Percentiles rank a stretch among this genome's conserved stretches.
phyloP scores from a whole-genome alignment of 176 grass and related monocot species.

The Panicum miliaceum region DNA sequence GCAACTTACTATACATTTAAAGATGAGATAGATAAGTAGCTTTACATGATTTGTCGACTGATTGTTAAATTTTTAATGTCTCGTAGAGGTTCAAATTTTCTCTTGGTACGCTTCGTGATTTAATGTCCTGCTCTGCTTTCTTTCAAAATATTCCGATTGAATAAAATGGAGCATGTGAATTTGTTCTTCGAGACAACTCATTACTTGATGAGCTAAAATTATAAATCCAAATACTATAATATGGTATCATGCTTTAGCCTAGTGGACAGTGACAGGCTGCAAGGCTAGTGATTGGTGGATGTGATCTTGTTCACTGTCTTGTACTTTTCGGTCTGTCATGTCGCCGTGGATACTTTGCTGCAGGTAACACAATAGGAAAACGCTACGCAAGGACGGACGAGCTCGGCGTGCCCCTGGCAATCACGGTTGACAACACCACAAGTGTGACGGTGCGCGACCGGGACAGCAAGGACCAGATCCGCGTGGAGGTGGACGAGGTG shows the following conservation, averaged over 20 bases:
- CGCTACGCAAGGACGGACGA: slow-evolving; percentile 81
- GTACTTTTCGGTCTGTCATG: neutral
- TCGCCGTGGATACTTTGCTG: slow-evolving; percentile 15
- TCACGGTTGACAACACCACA: slow-evolving; percentile 68
- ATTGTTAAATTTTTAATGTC: neutral
- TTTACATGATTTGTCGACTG: neutral
- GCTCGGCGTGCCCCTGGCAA: slow-evolving; percentile 72
- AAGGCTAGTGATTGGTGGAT: no score
- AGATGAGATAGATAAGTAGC: neutral
- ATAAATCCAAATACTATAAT: neutral
- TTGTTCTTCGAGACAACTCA: neutral
- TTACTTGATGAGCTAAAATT: neutral
- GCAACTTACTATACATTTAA: neutral
- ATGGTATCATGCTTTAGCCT: no score
- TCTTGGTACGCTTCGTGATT: neutral
- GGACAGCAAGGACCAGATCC: slow-evolving; percentile 88
- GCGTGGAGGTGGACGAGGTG: slow-evolving; percentile 73
- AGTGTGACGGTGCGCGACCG: slow-evolving; percentile 74
- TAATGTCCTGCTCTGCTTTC: neutral
- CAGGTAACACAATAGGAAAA: slow-evolving; percentile 84
- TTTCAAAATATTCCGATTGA: neutral
- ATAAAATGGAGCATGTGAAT: neutral
- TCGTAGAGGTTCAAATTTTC: neutral
- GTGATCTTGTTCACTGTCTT: neutral
- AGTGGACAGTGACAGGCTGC: no score